These are phyloP conservation scores for Cryptococcus neoformans DNA, from an alignment of 1,284 basidiomycete genomes.

Conservation along the genomic window DNA sequence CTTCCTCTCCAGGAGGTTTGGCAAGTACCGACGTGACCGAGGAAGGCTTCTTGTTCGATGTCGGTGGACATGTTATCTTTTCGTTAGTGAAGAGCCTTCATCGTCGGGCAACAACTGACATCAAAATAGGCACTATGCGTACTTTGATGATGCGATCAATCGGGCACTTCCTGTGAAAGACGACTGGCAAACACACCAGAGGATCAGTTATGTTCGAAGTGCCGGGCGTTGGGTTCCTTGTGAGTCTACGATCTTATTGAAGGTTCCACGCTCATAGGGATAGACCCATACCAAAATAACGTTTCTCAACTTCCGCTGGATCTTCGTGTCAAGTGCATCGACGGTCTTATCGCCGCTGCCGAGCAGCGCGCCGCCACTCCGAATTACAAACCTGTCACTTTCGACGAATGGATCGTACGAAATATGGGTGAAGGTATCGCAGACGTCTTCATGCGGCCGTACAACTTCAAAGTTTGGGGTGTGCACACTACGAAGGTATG, in stretches of 20 bases:
- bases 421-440: slow-evolving; percentile 55
- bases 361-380: slow-evolving; percentile 28
- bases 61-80: slow-evolving; percentile 55
- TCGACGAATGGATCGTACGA: slow-evolving; percentile 53
- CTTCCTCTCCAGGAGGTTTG: slow-evolving; percentile 52
- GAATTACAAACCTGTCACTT: slow-evolving; percentile 25
- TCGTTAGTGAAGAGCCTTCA: too few relatives aligned
- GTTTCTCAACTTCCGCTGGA: slow-evolving; percentile 53
- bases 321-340: slow-evolving; percentile 53
- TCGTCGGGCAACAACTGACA: background rate
- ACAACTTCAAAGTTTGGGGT: slow-evolving; percentile 59
- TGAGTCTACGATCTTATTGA: slow-evolving; percentile 16
- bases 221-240: slow-evolving; percentile 54
- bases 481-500: slow-evolving; percentile 51
- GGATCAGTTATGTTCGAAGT: slow-evolving; percentile 55
- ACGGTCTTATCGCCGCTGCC: slow-evolving; percentile 53
- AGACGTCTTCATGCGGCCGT: slow-evolving; percentile 56
- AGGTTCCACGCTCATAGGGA: background rate
- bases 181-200: slow-evolving; percentile 56
- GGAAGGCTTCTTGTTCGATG: slow-evolving; percentile 57
- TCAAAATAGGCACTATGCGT: slow-evolving; percentile 50
- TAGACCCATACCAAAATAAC: slow-evolving; percentile 53
- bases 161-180: slow-evolving; percentile 52
- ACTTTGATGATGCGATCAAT: slow-evolving; percentile 54
- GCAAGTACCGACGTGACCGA: slow-evolving; percentile 53